phyloP scores from a whole-genome alignment of 768 basidiomycete species.

The Cytidiella melzeri region DNA sequence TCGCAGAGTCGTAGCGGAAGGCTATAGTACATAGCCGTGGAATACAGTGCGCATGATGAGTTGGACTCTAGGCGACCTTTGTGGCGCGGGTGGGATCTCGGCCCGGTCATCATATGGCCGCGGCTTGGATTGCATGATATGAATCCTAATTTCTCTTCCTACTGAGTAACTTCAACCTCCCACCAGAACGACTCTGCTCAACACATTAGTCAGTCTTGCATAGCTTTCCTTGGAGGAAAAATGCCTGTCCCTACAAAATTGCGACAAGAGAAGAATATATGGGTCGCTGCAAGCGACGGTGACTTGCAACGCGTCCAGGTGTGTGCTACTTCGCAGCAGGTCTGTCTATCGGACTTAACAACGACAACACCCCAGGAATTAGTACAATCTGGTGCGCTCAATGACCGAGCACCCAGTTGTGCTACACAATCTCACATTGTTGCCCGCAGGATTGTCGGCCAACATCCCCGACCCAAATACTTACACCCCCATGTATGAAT shows the following conservation, averaged over 20 bases:
- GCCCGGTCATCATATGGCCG: too few species aligned
- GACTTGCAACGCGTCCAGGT: slow-evolving; percentile 75
- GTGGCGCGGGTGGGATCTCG: too few species aligned
- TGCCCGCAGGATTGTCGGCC: slow-evolving; percentile 44
- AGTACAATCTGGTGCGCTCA: background rate
- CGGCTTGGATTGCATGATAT: too few species aligned
- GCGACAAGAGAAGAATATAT: slow-evolving; percentile 59
- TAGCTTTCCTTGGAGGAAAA: too few species aligned
- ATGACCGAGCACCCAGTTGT: background rate
- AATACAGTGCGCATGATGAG: too few species aligned
- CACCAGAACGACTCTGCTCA: too few species aligned
- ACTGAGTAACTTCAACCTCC: too few species aligned
- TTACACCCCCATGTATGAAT: slow-evolving; percentile 80
- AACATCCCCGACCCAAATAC: slow-evolving; percentile 67
- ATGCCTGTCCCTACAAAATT: slow-evolving; percentile 29
- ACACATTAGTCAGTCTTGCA: too few species aligned
- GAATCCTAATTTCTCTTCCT: too few species aligned
- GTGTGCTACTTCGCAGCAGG: slow-evolving; percentile 16
- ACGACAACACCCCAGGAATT: slow-evolving; percentile 46
- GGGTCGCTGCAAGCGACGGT: slow-evolving; percentile 91
- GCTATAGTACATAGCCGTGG: too few species aligned
- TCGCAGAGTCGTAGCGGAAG: too few species aligned
- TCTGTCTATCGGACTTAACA: background rate
- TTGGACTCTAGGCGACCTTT: too few species aligned
- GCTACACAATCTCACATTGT: background rate